Evolutionary conservation across 2,329 filamentous ascomycete genomes (phyloP), one percentile per base, ranked within the genome.

Genomic region (Myrmaecium sp.): DNA sequence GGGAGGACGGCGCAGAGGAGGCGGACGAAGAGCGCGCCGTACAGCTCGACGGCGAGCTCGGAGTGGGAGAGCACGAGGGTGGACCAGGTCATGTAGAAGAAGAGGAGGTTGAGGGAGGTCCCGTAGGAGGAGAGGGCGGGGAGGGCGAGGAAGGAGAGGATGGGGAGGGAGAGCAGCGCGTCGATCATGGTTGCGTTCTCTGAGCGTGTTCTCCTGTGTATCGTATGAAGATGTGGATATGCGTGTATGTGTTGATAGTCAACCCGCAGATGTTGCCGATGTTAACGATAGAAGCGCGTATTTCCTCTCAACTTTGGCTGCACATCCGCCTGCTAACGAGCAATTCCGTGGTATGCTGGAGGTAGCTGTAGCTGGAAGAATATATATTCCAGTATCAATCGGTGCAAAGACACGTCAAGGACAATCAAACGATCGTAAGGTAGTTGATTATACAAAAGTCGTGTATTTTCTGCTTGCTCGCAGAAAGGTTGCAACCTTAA

Each of bases 51-150:
- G 31, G 69, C 66, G 10, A 89, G 58, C 0, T 79, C 72, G 1
- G 74, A 63, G 41, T 91, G 77, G 5, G 76, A 77, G 3, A 86
- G 58, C 20, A 91, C 70, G 17, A 94, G 64, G 0, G 80, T 86
- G 5, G 72, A 71, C 83, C 83, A 93, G 39, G 80, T 86, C 57
- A 92, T 67, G 49, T 83, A 86, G 52, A 93, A 89, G 58, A 92
- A 84, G 34, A 91, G 57, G 14, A 92, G 56, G 49, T 89, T 93
- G 35, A 92, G 60, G 1, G 74, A 83, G 2, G 82, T 86, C 21
- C 17, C 22, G 26, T 26, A 30, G 25, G 77, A 77, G 15, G 74
- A 77, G 21, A 80, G 53, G 35, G 81, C 64, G 2, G 78, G 78
- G 19, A 86, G 61, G 2, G 76, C 79, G 30, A 84, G 58, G 25